Conservation (phyloP, 768 basidiomycete species). For the Lactarius quietus region DNA sequence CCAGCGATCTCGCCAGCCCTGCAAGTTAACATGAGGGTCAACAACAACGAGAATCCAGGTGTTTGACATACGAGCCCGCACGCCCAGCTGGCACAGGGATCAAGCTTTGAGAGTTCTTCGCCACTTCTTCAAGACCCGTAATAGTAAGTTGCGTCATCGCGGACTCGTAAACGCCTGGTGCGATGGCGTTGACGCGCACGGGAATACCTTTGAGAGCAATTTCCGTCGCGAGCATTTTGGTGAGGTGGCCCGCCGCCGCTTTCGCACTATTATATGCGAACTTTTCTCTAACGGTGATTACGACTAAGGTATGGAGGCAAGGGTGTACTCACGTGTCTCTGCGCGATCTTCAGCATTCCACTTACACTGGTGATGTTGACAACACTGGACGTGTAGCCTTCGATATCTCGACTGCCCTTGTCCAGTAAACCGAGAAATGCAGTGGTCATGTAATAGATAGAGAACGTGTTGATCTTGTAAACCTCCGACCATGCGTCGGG, state of each 20-base stretch:
- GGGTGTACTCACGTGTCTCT: conserved; percentile 61
- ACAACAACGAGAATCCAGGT: background rate
- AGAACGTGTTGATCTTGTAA: conserved; percentile 66
- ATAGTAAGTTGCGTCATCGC: conserved; percentile 67
- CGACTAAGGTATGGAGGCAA: background rate
- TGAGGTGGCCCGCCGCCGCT: conserved; percentile 73
- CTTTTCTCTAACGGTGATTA: conserved; percentile 37
- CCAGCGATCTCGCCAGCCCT: conserved; percentile 76
- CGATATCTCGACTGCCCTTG: conserved; percentile 59
- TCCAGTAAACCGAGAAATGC: conserved; percentile 75
- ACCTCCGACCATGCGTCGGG: conserved; percentile 60
- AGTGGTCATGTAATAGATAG: conserved; percentile 73
- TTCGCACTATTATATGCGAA: conserved; percentile 82
- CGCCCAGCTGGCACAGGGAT: conserved; percentile 57
- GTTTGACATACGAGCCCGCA: conserved; percentile 58
- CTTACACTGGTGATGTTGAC: conserved; percentile 80
- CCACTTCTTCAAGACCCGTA: conserved; percentile 41
- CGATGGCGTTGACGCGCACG: conserved; percentile 67
- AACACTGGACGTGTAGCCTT: conserved; percentile 58
- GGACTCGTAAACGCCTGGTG: conserved; percentile 72
- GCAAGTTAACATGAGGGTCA: background rate
- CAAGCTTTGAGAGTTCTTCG: conserved; percentile 58
- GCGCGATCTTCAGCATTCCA: conserved; percentile 64
- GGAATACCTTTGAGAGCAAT: conserved; percentile 63
- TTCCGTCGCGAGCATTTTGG: conserved; percentile 72